These are phyloP conservation scores for Leccinum pachyderme DNA, from an alignment of 1,284 basidiomycete species.

Conservation along the genomic window DNA sequence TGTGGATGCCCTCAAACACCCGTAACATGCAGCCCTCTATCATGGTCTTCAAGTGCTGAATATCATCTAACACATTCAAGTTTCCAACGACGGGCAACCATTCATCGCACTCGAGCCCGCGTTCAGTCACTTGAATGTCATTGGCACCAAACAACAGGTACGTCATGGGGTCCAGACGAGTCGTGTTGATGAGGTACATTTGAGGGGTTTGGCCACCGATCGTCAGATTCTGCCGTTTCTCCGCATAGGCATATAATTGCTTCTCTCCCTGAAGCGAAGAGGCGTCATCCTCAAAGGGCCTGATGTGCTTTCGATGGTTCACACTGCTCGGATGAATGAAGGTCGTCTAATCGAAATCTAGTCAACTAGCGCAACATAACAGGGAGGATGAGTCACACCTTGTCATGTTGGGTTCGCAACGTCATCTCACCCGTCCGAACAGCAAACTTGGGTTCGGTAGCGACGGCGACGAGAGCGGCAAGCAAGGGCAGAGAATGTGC, in stretches of 20 bases:
- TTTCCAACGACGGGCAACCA: conserved; percentile 90
- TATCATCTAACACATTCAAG: conserved; percentile 76
- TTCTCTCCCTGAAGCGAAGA: conserved; percentile 50
- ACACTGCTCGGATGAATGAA: conserved; percentile 88
- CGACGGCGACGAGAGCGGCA: conserved; percentile 83
- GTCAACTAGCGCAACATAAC: conserved; percentile 12
- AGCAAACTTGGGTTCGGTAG: conserved; percentile 92
- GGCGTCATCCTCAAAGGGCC: conserved; percentile 44
- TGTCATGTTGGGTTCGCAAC: conserved; percentile 83
- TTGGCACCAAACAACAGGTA: conserved; percentile 94
- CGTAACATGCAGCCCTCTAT: conserved; percentile 88
- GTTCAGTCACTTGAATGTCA: conserved; percentile 63
- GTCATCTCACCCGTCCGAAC: conserved; percentile 73
- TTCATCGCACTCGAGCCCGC: conserved; percentile 82
- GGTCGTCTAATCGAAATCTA: conserved; percentile 44
- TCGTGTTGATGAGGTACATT: conserved; percentile 79
- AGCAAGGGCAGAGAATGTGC: conserved; percentile 78
- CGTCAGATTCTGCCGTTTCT: conserved; percentile 81
- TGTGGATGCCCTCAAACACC: conserved; percentile 86
- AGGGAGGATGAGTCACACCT: conserved; percentile 50
- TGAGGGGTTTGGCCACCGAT: conserved; percentile 49
- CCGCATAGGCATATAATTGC: conserved; percentile 82
- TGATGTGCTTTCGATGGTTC: conserved; percentile 67
- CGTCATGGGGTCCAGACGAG: conserved; percentile 85
- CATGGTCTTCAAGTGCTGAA: conserved; percentile 79